phyloP scores from a whole-genome alignment of 2,329 filamentous ascomycete genomes.

The Aspergillus intermedius region DNA sequence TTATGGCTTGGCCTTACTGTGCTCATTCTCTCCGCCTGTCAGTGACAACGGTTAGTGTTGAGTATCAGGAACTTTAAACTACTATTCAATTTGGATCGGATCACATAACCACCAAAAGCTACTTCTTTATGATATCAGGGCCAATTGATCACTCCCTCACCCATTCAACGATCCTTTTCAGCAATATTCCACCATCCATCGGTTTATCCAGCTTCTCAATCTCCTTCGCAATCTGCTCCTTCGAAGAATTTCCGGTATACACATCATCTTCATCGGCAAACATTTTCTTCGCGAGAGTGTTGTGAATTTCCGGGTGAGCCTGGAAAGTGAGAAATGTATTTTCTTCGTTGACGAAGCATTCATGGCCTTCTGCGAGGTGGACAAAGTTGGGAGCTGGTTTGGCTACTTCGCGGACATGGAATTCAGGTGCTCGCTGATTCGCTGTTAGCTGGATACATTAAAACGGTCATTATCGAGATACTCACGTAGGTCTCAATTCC shows the following conservation, averaged over 20 bases:
- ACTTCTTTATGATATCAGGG: no score
- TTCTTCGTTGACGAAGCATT: constrained; percentile 34
- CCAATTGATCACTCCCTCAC: constrained; percentile 4
- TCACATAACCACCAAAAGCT: no score
- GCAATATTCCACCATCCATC: constrained; percentile 2
- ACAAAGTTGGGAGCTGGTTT: constrained; percentile 28
- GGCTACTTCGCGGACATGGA: constrained; percentile 37
- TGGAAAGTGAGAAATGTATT: constrained; percentile 41
- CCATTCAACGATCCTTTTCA: constrained; percentile 3
- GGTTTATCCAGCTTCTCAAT: constrained; percentile 2
- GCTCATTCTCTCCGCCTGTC: no score
- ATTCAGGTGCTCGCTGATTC: constrained; percentile 33
- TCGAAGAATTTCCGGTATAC: constrained; percentile 6
- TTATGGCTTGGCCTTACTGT: no score
- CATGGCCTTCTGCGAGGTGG: constrained; percentile 31
- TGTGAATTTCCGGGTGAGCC: constrained; percentile 41
- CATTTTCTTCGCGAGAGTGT: constrained; percentile 32
- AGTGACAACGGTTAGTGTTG: no score
- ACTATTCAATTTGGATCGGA: no score
- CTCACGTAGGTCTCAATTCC: constrained; percentile 3
- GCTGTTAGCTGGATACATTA: constrained; percentile 1
- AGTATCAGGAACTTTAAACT: no score
- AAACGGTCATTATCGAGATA: not conserved
- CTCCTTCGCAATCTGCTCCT: constrained; percentile 1
- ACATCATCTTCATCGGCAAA: constrained; percentile 17